phyloP scores from a whole-genome alignment of 345 rosid genomes.

The Lagerstroemia speciosa region DNA sequence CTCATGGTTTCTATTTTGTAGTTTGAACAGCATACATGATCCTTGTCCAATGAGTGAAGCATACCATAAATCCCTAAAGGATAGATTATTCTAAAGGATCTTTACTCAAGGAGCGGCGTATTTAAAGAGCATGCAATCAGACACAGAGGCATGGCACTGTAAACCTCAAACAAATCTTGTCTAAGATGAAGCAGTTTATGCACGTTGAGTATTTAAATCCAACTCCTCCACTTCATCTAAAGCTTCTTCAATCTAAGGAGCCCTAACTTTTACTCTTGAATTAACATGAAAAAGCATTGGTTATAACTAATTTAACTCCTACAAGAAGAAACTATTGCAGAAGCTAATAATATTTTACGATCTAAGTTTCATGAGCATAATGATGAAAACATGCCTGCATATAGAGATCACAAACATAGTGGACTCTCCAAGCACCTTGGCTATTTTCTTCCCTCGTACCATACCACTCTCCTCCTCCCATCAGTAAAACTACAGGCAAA shows the following conservation, averaged over 20 bases:
- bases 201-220: conserved; percentile 65
- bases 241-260: conserved; percentile 47
- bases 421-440: no score
- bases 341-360: no score
- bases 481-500: no score
- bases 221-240: conserved; percentile 51
- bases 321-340: no score
- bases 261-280: conserved; percentile 55
- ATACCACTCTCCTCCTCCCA: no score
- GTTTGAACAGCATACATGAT: conserved; percentile 59
- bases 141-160: background rate
- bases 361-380: background rate
- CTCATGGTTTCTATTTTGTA: conserved; percentile 56
- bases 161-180: background rate
- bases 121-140: no score
- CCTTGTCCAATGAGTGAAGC: conserved; percentile 70
- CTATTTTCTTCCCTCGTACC: no score
- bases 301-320: background rate
- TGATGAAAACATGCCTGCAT: conserved; percentile 46
- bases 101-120: background rate
- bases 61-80: conserved; percentile 61
- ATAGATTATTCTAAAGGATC: conserved; percentile 25
- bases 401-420: conserved; percentile 49
- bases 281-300: conserved; percentile 11
- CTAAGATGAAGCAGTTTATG: conserved; percentile 3